Percentiles rank a stretch among this genome's conserved stretches.
phyloP scores from a whole-genome alignment of 2,329 filamentous ascomycete genomes.

The Botrytis byssoidea region DNA sequence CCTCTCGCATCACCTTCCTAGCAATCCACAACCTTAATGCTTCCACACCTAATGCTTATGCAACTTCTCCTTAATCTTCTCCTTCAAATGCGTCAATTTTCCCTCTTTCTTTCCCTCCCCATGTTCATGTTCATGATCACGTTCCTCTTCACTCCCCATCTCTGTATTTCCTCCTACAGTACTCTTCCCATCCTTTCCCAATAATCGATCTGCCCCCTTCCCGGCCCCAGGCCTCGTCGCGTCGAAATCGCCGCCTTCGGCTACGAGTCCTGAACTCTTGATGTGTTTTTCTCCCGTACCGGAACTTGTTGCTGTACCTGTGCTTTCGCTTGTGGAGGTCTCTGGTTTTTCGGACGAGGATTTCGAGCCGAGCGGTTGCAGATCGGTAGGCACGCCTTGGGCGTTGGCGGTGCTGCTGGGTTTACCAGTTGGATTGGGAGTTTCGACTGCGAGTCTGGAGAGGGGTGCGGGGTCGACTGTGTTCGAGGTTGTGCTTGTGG shows the following conservation, averaged over 20 bases:
- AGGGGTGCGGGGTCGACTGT: no score
- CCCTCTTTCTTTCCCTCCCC: conserved; percentile 30
- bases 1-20: no score
- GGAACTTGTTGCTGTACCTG: neutral
- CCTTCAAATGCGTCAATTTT: conserved; percentile 54
- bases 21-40: no score
- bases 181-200: conserved; percentile 37
- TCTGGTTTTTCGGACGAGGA: no score
- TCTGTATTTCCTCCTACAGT: conserved; percentile 33
- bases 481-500: no score
- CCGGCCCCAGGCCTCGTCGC: conserved; percentile 62
- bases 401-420: conserved; percentile 29
- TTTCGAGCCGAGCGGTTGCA: neutral
- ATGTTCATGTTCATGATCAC: neutral
- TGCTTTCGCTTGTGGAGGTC: neutral
- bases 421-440: neutral
- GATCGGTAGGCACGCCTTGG: no score
- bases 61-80: conserved; percentile 69
- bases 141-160: conserved; percentile 23
- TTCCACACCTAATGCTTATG: conserved; percentile 42
- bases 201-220: conserved; percentile 60
- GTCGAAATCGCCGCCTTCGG: conserved; percentile 68
- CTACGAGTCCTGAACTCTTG: conserved; percentile 56
- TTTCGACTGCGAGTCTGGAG: no score
- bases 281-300: conserved; percentile 42